These are phyloP conservation scores for Eurotiales sp. DNA, from an alignment of 2,329 filamentous ascomycete genomes.

Conservation along the genomic window DNA sequence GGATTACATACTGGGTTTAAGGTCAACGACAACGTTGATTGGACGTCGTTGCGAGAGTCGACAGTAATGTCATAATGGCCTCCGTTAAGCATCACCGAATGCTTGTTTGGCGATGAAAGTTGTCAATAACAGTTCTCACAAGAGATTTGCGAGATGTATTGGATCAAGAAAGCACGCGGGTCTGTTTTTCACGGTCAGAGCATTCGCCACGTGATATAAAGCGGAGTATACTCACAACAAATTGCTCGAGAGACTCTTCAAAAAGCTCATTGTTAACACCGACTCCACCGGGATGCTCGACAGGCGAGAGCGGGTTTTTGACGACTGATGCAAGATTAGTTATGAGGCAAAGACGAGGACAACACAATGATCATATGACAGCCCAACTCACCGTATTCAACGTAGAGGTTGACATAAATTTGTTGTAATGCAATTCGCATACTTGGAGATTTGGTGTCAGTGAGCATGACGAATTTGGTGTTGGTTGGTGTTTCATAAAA, in stretches of 20 bases:
- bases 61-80: too few species aligned
- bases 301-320: conserved; percentile 60
- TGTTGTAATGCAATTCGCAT: conserved; percentile 94
- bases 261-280: conserved; percentile 65
- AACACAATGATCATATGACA: background rate
- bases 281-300: conserved; percentile 58
- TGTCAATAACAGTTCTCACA: too few species aligned
- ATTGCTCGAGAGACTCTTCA: conserved; percentile 54
- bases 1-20: background rate
- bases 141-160: background rate
- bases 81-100: too few species aligned
- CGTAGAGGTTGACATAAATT: conserved; percentile 97
- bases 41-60: background rate
- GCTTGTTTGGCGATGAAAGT: too few species aligned
- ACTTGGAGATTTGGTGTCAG: conserved; percentile 81
- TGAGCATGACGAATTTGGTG: conserved; percentile 94
- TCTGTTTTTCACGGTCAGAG: background rate
- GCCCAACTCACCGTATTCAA: conserved; percentile 71
- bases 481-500: conserved; percentile 98
- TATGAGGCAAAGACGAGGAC: conserved; percentile 1
- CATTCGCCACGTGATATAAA: background rate
- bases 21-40: background rate
- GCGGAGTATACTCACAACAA: conserved; percentile 39
- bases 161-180: conserved; percentile 10
- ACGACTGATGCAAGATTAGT: conserved; percentile 45